phyloP scores from a whole-genome alignment of 1,284 basidiomycete species.

The Macrocystidia cucumis region DNA sequence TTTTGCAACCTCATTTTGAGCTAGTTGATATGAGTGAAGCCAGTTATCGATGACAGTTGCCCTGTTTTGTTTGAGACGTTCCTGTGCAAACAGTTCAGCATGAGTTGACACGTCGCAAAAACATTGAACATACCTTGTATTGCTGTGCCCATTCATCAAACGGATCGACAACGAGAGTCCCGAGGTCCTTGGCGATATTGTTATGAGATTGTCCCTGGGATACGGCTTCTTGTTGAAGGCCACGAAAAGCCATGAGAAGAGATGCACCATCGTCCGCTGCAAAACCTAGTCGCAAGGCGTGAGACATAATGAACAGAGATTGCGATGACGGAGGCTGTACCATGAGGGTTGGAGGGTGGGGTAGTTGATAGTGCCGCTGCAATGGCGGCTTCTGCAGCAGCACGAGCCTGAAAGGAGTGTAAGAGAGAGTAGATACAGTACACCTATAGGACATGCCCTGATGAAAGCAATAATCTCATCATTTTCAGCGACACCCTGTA shows the following conservation, averaged over 20 bases:
- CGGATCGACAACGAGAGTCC: constrained; percentile 61
- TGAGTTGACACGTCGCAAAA: constrained; percentile 4
- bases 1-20: constrained; percentile 56
- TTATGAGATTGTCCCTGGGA: constrained; percentile 63
- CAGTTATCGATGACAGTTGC: constrained; percentile 58
- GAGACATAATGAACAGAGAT: too few species aligned
- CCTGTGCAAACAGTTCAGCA: constrained; percentile 31
- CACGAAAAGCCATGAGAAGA: constrained; percentile 69
- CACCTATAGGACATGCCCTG: constrained; percentile 39
- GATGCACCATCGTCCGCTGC: constrained; percentile 73
- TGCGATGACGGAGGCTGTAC: too few species aligned
- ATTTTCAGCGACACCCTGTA: constrained; percentile 70
- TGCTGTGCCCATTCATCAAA: constrained; percentile 66
- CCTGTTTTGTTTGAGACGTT: constrained; percentile 50
- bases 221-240: constrained; percentile 62
- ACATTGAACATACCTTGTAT: constrained; percentile 44
- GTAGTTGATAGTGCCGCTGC: constrained; percentile 49
- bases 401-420: constrained; percentile 44
- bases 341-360: too few species aligned
- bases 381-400: constrained; percentile 52
- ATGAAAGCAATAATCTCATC: constrained; percentile 79
- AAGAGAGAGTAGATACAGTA: constrained; percentile 7
- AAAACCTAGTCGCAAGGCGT: too few species aligned
- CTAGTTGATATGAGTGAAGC: constrained; percentile 63
- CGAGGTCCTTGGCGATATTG: constrained; percentile 59